Conservation (phyloP, 257 asterid genomes). For the Parsonsia alboflavescens region DNA sequence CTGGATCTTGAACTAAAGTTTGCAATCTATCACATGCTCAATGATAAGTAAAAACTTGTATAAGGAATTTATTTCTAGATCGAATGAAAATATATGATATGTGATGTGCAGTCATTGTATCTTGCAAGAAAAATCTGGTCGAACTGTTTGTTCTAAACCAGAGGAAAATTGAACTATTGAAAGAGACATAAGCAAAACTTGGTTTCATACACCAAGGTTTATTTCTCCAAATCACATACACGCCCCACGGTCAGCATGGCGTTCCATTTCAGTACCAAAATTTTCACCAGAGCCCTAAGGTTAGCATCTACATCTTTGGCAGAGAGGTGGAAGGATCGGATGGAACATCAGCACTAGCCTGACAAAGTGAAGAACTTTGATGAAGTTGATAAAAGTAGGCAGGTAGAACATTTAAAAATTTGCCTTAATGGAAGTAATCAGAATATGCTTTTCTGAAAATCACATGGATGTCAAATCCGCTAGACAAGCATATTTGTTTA, state of each 20-base stretch:
- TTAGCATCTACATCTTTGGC: constrained; percentile 45
- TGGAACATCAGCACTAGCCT: constrained; percentile 57
- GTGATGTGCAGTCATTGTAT: not conserved
- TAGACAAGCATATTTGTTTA: constrained; percentile 21
- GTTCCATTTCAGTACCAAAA: not conserved
- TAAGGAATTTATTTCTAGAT: not conserved
- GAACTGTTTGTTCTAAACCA: not conserved
- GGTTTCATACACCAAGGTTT: not conserved
- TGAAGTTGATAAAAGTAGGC: not conserved
- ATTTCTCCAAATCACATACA: not conserved
- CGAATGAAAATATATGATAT: not conserved
- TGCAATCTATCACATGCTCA: not conserved
- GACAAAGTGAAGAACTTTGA: constrained; percentile 18
- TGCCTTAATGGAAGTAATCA: not conserved
- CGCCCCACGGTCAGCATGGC: too few relatives aligned
- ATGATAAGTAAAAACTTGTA: not conserved
- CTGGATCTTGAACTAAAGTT: too few relatives aligned
- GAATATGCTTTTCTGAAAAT: not conserved
- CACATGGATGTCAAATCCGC: constrained; percentile 7
- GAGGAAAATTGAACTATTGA: not conserved
- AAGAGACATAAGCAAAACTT: not conserved
- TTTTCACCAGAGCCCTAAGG: not conserved
- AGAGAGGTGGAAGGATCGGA: constrained; percentile 59
- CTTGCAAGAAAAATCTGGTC: not conserved
- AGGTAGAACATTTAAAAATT: not conserved